A percentile compares a stretch with the other conserved stretches of the same genome.
Evolutionary conservation across 768 basidiomycete species (phyloP).

Genomic region (Megacollybia marginata): DNA sequence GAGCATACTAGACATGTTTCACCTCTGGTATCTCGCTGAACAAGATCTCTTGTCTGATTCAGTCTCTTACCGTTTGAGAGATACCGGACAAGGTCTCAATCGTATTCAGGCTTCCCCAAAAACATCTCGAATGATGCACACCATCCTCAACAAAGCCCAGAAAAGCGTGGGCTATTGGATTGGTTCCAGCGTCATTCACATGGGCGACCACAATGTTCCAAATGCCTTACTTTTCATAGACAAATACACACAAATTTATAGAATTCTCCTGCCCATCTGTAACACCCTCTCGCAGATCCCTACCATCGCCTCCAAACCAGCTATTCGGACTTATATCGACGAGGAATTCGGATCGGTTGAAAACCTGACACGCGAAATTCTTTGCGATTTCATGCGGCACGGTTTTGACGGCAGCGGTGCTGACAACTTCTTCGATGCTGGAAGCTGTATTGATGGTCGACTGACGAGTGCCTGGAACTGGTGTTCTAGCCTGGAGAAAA

Average conservation of each 20-base stretch:
- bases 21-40: constrained; percentile 75
- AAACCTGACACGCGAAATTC: constrained; percentile 59
- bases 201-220: constrained; percentile 83
- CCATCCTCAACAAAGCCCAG: constrained; percentile 78
- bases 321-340: constrained; percentile 69
- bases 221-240: constrained; percentile 87
- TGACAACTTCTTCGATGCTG: constrained; percentile 86
- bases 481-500: constrained; percentile 83
- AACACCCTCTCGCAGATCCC: constrained; percentile 74
- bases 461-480: constrained; percentile 91
- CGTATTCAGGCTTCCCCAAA: constrained; percentile 83
- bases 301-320: constrained; percentile 56
- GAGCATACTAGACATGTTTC: constrained; percentile 70
- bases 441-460: constrained; percentile 78
- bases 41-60: constrained; percentile 75
- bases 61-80: constrained; percentile 70
- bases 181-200: constrained; percentile 81
- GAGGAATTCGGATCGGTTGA: constrained; percentile 77
- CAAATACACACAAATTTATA: constrained; percentile 90
- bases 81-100: constrained; percentile 88
- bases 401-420: constrained; percentile 90
- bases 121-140: constrained; percentile 87
- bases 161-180: constrained; percentile 77
- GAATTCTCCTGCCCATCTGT: constrained; percentile 82
- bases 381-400: constrained; percentile 81